These are phyloP conservation scores for Astraeus odoratus DNA, from an alignment of 768 basidiomycete species.

Conservation along the genomic window DNA sequence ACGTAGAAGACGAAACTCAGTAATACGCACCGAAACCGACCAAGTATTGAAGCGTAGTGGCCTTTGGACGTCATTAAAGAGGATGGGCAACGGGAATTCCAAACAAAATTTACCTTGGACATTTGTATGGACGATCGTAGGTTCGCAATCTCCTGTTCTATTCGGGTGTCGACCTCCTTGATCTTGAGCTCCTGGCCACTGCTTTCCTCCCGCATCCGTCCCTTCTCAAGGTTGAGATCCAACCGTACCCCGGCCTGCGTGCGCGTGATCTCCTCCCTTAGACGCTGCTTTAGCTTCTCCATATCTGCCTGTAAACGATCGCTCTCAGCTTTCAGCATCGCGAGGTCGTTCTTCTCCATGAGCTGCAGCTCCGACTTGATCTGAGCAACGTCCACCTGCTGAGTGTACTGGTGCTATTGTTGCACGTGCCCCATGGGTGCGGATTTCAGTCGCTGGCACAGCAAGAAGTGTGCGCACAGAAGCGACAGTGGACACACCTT, in stretches of 20 bases:
- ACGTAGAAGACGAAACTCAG: neutral
- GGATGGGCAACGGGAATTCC: neutral
- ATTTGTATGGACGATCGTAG: constrained; percentile 79
- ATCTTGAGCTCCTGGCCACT: constrained; percentile 91
- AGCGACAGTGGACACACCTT: constrained; percentile 70
- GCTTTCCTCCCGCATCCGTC: constrained; percentile 89
- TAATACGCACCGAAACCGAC: constrained; percentile 70
- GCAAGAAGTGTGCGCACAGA: no score
- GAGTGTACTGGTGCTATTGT: constrained; percentile 87
- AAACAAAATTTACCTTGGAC: constrained; percentile 56
- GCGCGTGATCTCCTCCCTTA: constrained; percentile 85
- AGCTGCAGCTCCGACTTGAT: constrained; percentile 94
- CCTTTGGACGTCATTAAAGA: constrained; percentile 32
- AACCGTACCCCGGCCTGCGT: constrained; percentile 92
- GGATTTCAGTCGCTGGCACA: neutral
- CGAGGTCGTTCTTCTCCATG: constrained; percentile 94
- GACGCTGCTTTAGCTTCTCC: constrained; percentile 89
- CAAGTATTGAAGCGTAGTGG: constrained; percentile 80
- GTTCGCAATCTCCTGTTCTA: constrained; percentile 92
- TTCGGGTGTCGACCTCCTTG: constrained; percentile 94
- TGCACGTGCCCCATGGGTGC: neutral
- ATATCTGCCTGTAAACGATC: constrained; percentile 89
- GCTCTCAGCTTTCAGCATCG: constrained; percentile 93
- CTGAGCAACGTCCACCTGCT: constrained; percentile 95
- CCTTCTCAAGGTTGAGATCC: constrained; percentile 95